Conservation (phyloP, 2,329 filamentous ascomycete species). For the Fusarium camptoceras region DNA sequence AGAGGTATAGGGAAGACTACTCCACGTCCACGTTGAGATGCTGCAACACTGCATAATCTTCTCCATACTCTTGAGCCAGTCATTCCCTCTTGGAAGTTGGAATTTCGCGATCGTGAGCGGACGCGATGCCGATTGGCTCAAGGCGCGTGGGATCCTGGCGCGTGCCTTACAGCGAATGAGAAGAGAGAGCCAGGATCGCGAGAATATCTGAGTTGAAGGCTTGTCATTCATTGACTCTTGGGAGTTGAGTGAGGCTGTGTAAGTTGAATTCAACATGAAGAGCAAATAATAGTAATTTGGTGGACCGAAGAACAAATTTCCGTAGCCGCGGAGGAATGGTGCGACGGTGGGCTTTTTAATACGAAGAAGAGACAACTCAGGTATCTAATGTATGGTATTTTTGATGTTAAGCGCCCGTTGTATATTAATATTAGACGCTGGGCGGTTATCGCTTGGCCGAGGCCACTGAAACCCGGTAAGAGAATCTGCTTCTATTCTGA, state of each 20-base stretch:
- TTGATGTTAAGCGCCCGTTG: slow-evolving; percentile 37
- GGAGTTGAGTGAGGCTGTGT: slow-evolving; percentile 35
- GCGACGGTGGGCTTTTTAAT: slow-evolving; percentile 37
- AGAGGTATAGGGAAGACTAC: slow-evolving; percentile 17
- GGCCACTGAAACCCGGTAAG: slow-evolving; percentile 36
- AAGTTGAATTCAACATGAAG: slow-evolving; percentile 14
- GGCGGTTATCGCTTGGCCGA: slow-evolving; percentile 37
- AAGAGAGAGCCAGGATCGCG: slow-evolving; percentile 15
- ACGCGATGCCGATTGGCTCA: slow-evolving; percentile 34
- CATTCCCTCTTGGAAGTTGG: background rate
- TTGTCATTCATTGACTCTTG: background rate
- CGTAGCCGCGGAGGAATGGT: slow-evolving; percentile 43
- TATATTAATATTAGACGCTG: slow-evolving; percentile 32
- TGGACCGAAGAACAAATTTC: slow-evolving; percentile 42
- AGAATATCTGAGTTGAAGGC: background rate
- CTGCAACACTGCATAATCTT: slow-evolving; percentile 14
- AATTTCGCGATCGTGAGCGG: slow-evolving; percentile 18
- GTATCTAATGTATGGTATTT: background rate
- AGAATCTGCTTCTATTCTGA: slow-evolving; percentile 41
- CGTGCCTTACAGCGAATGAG: slow-evolving; percentile 42
- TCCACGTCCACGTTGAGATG: slow-evolving; percentile 17
- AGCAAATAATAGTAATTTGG: background rate
- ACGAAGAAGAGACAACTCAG: slow-evolving; percentile 4
- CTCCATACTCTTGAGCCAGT: slow-evolving; percentile 30
- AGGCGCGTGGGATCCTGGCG: slow-evolving; percentile 37